These are phyloP conservation scores for Trametes punicea DNA, from an alignment of 768 basidiomycete genomes.

Conservation along the genomic window DNA sequence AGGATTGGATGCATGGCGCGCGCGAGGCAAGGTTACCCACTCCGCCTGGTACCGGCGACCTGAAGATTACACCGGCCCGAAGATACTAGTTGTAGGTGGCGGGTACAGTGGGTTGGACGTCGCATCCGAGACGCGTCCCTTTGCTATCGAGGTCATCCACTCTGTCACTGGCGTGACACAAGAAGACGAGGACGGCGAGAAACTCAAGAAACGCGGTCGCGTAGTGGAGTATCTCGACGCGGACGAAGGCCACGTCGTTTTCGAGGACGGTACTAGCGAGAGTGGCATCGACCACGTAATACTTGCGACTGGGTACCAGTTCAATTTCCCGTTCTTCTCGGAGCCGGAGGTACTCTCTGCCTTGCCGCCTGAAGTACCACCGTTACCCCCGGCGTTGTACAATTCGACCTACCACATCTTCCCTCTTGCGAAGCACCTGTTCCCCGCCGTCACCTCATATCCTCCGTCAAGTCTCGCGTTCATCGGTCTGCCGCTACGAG, in stretches of 20 bases:
- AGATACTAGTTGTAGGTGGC: slow-evolving; percentile 45
- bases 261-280: slow-evolving; percentile 58
- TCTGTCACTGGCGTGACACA: slow-evolving; percentile 41
- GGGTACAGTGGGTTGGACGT: slow-evolving; percentile 71
- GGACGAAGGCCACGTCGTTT: slow-evolving; percentile 45
- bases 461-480: slow-evolving; percentile 59
- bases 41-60: slow-evolving; percentile 68
- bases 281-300: slow-evolving; percentile 58
- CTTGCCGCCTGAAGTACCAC: slow-evolving; percentile 44
- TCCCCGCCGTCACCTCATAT: slow-evolving; percentile 50
- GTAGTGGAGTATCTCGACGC: slow-evolving; percentile 39
- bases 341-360: slow-evolving; percentile 33
- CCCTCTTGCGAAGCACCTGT: slow-evolving; percentile 67
- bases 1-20: slow-evolving; percentile 59
- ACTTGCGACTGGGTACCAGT: slow-evolving; percentile 74
- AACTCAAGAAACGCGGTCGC: slow-evolving; percentile 35
- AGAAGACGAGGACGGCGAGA: slow-evolving; percentile 22
- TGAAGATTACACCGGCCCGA: slow-evolving; percentile 27
- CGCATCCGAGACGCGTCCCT: slow-evolving; percentile 49
- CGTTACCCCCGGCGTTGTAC: slow-evolving; percentile 49
- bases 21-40: slow-evolving; percentile 51
- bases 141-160: slow-evolving; percentile 49
- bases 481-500: slow-evolving; percentile 53
- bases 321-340: slow-evolving; percentile 63
- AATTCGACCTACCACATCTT: slow-evolving; percentile 68